Evolutionary conservation across 2,329 filamentous ascomycete species (phyloP).

Genomic region (Torrubiella hemipterigena): DNA sequence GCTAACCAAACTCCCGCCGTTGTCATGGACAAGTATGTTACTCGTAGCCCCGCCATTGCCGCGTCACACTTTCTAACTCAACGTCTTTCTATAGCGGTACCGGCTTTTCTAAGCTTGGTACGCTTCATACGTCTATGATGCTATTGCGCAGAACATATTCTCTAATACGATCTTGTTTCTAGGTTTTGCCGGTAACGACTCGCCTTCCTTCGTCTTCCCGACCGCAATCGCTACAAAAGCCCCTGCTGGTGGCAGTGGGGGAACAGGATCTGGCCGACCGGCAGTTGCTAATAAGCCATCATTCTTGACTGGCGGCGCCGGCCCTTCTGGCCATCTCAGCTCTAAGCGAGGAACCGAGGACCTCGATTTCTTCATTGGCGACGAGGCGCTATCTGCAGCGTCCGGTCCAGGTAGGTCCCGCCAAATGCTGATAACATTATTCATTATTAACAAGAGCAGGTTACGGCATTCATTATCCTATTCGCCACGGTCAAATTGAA

Average conservation of each 20-base stretch:
- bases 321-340: constrained; percentile 69
- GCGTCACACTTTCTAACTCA: constrained; percentile 17
- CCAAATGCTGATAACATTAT: background rate
- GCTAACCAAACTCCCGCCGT: constrained; percentile 98
- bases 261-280: constrained; percentile 77
- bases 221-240: constrained; percentile 96
- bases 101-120: constrained; percentile 98
- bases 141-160: too few relatives aligned
- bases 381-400: constrained; percentile 79
- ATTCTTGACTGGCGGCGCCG: constrained; percentile 84
- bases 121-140: constrained; percentile 20
- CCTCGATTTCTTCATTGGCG: constrained; percentile 96
- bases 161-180: background rate
- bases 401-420: constrained; percentile 61
- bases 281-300: constrained; percentile 90
- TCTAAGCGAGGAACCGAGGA: constrained; percentile 94
- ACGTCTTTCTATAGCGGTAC: constrained; percentile 64
- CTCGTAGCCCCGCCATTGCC: constrained; percentile 17
- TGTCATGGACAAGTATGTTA: constrained; percentile 99
- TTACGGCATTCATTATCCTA: constrained; percentile 94
- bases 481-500: constrained; percentile 95
- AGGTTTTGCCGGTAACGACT: constrained; percentile 99
- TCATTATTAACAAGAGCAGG: constrained; percentile 35
- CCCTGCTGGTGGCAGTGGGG: constrained; percentile 54
- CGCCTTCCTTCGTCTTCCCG: constrained; percentile 97